Evolutionary conservation across 139 green algal genomes (phyloP).

Genomic region (Asterochloris sp.): DNA sequence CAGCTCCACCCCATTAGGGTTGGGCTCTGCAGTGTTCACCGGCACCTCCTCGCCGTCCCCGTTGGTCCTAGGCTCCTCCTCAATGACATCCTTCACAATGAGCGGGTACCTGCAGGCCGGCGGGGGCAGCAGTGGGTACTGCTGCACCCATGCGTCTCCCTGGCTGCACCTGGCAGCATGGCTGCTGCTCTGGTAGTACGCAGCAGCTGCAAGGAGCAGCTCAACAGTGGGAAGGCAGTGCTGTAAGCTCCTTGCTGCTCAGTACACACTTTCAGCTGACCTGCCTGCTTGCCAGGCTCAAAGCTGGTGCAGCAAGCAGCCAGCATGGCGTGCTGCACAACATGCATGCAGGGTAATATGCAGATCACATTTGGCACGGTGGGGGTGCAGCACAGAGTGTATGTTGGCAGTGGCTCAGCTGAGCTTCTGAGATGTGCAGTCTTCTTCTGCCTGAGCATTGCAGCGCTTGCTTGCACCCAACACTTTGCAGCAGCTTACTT

Average conservation of each 20-base stretch:
- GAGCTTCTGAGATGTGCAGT: no score
- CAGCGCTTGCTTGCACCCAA: no score
- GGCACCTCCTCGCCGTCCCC: constrained; percentile 82
- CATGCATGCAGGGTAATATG: not conserved
- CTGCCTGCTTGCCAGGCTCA: no score
- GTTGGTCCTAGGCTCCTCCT: constrained; percentile 49
- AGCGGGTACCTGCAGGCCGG: constrained; percentile 83
- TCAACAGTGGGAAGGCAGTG: not conserved
- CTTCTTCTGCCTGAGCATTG: no score
- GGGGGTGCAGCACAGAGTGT: no score
- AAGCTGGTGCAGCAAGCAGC: no score
- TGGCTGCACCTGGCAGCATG: not conserved
- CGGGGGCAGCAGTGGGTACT: not conserved
- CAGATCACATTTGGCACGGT: not conserved
- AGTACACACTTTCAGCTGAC: not conserved
- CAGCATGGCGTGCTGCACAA: no score
- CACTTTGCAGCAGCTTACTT: constrained; percentile 27
- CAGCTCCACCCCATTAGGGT: constrained; percentile 97
- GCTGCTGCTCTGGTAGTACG: not conserved
- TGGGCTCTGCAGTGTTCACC: constrained; percentile 84
- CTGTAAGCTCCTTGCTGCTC: not conserved
- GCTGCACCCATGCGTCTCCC: not conserved
- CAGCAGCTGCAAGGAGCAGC: not conserved
- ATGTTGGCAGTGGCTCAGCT: no score
- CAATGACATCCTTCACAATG: constrained; percentile 90